Base-by-base conservation (phyloP, 2,329 filamentous ascomycete genomes). In the Arthrocladium fulminans region DNA sequence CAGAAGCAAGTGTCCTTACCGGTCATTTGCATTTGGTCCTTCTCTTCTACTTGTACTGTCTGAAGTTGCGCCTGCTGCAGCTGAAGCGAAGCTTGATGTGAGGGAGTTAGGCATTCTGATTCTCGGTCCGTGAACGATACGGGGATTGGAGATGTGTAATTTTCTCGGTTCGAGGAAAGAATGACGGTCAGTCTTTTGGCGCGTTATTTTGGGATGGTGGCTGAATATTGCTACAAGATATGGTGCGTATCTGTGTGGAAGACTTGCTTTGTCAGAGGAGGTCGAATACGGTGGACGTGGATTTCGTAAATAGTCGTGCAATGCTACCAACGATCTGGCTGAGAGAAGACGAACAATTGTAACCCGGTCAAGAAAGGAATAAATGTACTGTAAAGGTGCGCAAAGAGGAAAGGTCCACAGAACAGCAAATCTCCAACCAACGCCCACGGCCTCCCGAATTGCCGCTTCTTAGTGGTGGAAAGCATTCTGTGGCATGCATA, bases 1-100 rank as follows among this genome's bases (percentile, higher is more conserved):
- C 9, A 27, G 35, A 29, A 32, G 42, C 37, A 39, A 56, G 44
- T 46, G 47, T 49, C 76, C 82, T 68, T 76, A 88, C 84, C 84
- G 88, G 68, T 88, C 84, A 70, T 79, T 81, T 66, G 77, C 77
- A 57, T 71, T 70, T 65, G 78, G 61, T 65, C 72, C 69, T 76
- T 79, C 66, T 66, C 70, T 64, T 74, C 78, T 69, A 67, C 69
- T 70, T 74, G 75, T 60, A 72, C 65, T 66, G 65, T 80, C 65
- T 73, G 67, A 71, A 60, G 76, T 81, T 67, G 86, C 84, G 67
- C 84, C 84, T 65, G 85, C 84, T 59, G 85, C 85, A 61, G 85
- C 85, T 64, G 85, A 88, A 65, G 85, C 85, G 71, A 89, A 89
- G 75, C 83, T 88, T 60, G 85, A 87, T 61, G 84, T 81, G 67